Percentiles rank a stretch among this genome's conserved stretches.
These are phyloP conservation scores for Hippophae tibetana DNA, from an alignment of 306 rosid species.

Conservation along the genomic window DNA sequence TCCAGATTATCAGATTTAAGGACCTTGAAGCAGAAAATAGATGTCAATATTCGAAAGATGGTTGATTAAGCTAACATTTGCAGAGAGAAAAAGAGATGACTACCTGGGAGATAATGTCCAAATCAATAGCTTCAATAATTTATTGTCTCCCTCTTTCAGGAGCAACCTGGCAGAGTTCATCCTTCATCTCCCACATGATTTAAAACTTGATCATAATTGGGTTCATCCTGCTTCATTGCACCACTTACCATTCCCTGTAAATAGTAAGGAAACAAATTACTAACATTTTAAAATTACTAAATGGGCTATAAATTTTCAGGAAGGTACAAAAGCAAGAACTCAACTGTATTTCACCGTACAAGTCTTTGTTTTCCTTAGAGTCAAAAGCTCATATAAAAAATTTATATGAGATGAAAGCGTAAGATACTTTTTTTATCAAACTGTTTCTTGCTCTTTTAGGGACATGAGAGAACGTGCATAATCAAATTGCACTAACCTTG, in stretches of 20 bases:
- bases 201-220: slow-evolving; percentile 61
- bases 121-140: slow-evolving; percentile 62
- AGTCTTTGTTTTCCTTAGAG: too few relatives aligned
- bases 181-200: slow-evolving; percentile 76
- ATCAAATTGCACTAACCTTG: slow-evolving; percentile 39
- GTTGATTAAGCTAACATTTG: slow-evolving; percentile 1
- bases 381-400: too few relatives aligned
- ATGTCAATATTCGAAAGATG: background rate
- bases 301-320: too few relatives aligned
- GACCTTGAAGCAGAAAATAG: slow-evolving; percentile 39
- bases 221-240: slow-evolving; percentile 50
- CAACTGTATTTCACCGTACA: too few relatives aligned
- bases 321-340: too few relatives aligned
- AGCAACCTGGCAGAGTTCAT: slow-evolving; percentile 76
- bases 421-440: too few relatives aligned
- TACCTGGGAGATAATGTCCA: slow-evolving; percentile 76
- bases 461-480: slow-evolving; percentile 1
- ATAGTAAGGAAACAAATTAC: background rate
- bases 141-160: slow-evolving; percentile 77
- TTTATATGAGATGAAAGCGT: too few relatives aligned
- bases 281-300: too few relatives aligned
- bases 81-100: slow-evolving; percentile 11
- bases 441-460: too few relatives aligned
- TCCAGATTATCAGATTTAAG: slow-evolving; percentile 73
- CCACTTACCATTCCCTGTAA: slow-evolving; percentile 60